Evolutionary conservation across 306 rosid species (phyloP).

Genomic region (Arachis hypogaea): DNA sequence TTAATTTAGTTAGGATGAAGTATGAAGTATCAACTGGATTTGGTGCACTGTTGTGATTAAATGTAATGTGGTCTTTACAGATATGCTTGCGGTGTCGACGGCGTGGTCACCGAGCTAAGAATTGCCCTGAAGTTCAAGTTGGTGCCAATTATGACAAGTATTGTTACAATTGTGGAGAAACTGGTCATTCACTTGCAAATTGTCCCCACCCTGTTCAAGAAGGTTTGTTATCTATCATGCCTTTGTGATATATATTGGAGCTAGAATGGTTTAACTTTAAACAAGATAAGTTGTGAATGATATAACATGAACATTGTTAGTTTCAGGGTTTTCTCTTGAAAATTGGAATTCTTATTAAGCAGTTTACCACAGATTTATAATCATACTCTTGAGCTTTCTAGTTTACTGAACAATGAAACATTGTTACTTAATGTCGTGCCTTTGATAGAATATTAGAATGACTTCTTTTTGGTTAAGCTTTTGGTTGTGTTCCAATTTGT

Average conservation of each 20-base stretch:
- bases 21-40: not conserved
- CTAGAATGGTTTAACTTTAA: not conserved
- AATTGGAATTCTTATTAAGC: constrained; percentile 13
- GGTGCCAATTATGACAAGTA: constrained; percentile 48
- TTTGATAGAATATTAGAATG: constrained; percentile 7
- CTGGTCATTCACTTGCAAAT: constrained; percentile 71
- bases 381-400: not conserved
- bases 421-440: not conserved
- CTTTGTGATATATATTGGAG: not conserved
- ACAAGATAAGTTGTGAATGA: not conserved
- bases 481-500: constrained; percentile 12
- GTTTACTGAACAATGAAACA: not conserved
- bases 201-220: constrained; percentile 71
- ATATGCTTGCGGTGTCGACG: constrained; percentile 85
- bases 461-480: not conserved
- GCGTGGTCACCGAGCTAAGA: constrained; percentile 85
- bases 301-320: constrained; percentile 1
- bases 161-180: constrained; percentile 90
- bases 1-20: too few species aligned
- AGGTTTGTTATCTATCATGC: constrained; percentile 45
- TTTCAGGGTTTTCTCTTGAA: constrained; percentile 1
- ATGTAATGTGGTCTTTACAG: constrained; percentile 45
- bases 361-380: not conserved
- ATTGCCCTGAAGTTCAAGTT: constrained; percentile 67
- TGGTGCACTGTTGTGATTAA: not conserved